Percentiles rank a stretch among this genome's conserved stretches.
Conservation (phyloP, 106 monocot species). For the Dendrobium chrysotoxum region DNA sequence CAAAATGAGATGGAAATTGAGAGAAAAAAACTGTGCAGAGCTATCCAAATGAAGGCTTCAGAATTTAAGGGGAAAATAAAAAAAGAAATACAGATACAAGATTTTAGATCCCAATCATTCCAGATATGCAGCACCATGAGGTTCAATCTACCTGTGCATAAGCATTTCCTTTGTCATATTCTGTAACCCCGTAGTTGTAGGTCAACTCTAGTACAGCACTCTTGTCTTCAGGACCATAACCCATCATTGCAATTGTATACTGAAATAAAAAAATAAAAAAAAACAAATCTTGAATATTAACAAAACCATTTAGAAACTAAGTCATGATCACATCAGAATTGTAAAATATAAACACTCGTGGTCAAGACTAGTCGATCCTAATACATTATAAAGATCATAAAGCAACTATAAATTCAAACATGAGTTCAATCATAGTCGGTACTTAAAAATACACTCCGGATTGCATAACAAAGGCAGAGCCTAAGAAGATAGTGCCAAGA, state of each 20-base stretch:
- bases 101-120: neutral
- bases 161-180: conserved; percentile 89
- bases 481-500: too few species aligned
- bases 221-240: conserved; percentile 99
- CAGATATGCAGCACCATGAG: neutral
- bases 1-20: neutral
- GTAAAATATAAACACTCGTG: neutral
- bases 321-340: neutral
- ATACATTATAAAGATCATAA: neutral
- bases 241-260: conserved; percentile 97
- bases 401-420: neutral
- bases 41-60: neutral
- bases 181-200: conserved; percentile 83
- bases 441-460: too few species aligned
- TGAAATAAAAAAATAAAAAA: conserved; percentile 20
- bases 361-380: neutral
- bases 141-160: conserved; percentile 72
- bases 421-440: neutral
- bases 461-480: too few species aligned
- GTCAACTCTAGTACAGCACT: conserved; percentile 89
- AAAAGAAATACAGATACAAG: neutral
- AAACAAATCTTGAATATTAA: neutral
- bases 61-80: too few species aligned
- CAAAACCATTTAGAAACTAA: neutral
- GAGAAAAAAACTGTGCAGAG: neutral